A percentile compares a stretch with the other conserved stretches of the same genome.
These are phyloP conservation scores for Orbilia quercus DNA, from an alignment of 2,329 filamentous ascomycete species.

Conservation along the genomic window DNA sequence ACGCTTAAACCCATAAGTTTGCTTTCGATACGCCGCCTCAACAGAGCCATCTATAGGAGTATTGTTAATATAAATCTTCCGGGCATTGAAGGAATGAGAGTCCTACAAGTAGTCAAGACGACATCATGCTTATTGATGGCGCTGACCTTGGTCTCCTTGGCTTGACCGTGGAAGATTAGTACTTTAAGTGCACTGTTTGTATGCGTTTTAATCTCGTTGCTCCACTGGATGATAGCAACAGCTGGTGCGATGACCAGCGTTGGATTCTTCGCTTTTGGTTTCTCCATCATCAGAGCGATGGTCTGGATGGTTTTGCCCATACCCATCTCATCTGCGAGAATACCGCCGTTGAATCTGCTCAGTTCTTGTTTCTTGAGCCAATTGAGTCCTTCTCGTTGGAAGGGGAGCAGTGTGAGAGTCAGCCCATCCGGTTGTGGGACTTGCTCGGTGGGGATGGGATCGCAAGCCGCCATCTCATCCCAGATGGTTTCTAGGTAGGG, in stretches of 20 bases:
- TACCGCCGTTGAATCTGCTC: conserved; percentile 83
- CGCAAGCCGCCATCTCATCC: conserved; percentile 76
- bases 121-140: conserved; percentile 87
- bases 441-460: conserved; percentile 72
- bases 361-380: conserved; percentile 96
- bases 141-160: conserved; percentile 78
- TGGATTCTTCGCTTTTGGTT: conserved; percentile 73
- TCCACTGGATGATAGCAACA: conserved; percentile 96
- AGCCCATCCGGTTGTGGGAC: conserved; percentile 81
- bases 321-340: conserved; percentile 98
- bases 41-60: conserved; percentile 72
- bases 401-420: conserved; percentile 85
- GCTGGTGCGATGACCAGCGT: conserved; percentile 90
- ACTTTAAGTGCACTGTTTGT: conserved; percentile 91
- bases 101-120: conserved; percentile 96
- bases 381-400: conserved; percentile 90
- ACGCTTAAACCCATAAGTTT: conserved; percentile 87
- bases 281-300: conserved; percentile 97
- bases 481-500: conserved; percentile 87
- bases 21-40: conserved; percentile 91
- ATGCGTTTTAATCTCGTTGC: conserved; percentile 79
- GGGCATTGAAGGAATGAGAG: neutral
- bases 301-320: conserved; percentile 99
- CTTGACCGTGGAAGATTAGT: conserved; percentile 87
- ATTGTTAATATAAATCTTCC: conserved; percentile 24